A percentile compares a stretch with the other conserved stretches of the same genome.
These are phyloP conservation scores for Trichoderma reesei DNA, from an alignment of 495 filamentous ascomycete genomes.

Conservation along the genomic window DNA sequence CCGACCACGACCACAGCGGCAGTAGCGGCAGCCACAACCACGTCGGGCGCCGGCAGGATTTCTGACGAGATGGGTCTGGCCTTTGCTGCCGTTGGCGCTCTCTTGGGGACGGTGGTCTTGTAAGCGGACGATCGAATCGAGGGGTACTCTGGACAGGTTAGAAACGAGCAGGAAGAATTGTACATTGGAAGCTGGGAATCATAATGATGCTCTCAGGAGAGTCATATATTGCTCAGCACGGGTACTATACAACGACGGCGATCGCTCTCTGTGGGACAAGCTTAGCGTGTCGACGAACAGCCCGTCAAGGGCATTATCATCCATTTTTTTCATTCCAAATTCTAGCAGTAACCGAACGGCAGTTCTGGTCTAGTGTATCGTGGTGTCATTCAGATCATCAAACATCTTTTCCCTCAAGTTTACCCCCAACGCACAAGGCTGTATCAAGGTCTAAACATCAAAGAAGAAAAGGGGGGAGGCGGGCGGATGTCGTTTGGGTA, in stretches of 20 bases:
- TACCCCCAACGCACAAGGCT: neutral
- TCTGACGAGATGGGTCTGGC: neutral
- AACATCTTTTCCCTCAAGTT: neutral
- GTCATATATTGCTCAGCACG: neutral
- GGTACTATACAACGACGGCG: neutral
- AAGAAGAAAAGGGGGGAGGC: neutral
- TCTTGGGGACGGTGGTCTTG: neutral
- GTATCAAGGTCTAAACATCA: constrained; percentile 1
- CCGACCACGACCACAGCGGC: neutral
- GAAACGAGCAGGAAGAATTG: neutral
- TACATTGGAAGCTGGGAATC: neutral
- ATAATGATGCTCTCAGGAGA: neutral
- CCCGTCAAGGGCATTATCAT: neutral
- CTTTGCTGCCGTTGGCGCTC: neutral
- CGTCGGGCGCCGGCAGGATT: neutral
- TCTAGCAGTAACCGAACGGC: neutral
- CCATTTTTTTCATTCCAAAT: neutral
- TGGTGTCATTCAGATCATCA: neutral
- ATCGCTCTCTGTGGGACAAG: neutral
- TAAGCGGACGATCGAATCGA: neutral
- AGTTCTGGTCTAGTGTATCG: constrained; percentile 5
- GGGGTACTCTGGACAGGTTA: neutral
- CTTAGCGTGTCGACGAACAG: neutral
- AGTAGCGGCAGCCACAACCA: neutral
- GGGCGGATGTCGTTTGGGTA: too few relatives aligned